Conservation (phyloP, 352 stramenopile species). For the Saprolegnia parasitica region DNA sequence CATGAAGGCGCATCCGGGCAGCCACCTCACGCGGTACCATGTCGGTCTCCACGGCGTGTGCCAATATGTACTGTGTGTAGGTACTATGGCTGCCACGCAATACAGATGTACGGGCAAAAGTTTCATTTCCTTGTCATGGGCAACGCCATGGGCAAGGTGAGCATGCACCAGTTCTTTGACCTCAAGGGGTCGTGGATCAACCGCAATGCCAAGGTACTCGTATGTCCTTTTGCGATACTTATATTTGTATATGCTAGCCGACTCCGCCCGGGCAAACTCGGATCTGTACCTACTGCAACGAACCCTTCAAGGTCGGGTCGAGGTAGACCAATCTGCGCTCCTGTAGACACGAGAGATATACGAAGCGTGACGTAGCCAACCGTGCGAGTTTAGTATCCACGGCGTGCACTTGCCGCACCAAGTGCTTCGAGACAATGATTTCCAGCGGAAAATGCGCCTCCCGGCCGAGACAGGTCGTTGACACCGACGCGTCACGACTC, state of each 20-base stretch:
- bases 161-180: constrained; percentile 87
- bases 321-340: constrained; percentile 34
- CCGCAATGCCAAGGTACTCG: constrained; percentile 71
- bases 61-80: background rate
- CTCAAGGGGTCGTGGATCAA: constrained; percentile 89
- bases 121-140: constrained; percentile 91
- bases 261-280: constrained; percentile 77
- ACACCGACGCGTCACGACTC: background rate
- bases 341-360: background rate
- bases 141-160: constrained; percentile 77
- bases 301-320: constrained; percentile 70
- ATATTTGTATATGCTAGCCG: constrained; percentile 37
- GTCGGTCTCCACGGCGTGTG: background rate
- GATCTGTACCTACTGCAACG: constrained; percentile 82
- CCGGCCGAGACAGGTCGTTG: constrained; percentile 45
- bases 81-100: constrained; percentile 74
- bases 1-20: constrained; percentile 73
- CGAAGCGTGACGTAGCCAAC: constrained; percentile 34
- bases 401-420: constrained; percentile 70
- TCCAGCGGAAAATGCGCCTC: constrained; percentile 76
- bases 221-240: background rate
- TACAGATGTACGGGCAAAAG: constrained; percentile 84
- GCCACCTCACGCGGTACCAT: constrained; percentile 85
- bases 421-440: constrained; percentile 84
- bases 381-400: constrained; percentile 73